Conservation (phyloP, 2,329 filamentous ascomycete genomes). For the Endoconidiophora polonica region DNA sequence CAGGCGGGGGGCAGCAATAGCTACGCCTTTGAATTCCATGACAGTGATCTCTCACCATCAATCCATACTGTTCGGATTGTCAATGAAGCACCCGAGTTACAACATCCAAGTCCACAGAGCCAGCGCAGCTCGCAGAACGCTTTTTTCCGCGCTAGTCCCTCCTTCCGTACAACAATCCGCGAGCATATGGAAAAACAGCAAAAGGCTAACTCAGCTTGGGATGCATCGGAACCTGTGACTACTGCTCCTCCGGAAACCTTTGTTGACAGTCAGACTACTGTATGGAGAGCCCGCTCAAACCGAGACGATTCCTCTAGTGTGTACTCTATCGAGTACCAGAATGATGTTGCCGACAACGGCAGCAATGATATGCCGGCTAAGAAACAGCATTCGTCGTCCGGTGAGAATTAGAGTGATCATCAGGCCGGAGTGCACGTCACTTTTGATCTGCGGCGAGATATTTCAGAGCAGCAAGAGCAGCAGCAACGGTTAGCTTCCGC, state of each 20-base stretch:
- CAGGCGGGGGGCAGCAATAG: not conserved
- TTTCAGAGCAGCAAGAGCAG: not conserved
- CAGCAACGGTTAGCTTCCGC: not conserved
- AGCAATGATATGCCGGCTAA: not conserved
- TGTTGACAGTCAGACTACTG: not conserved
- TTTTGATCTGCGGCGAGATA: not conserved
- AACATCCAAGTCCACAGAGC: conserved; percentile 12
- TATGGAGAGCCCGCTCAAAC: conserved; percentile 5
- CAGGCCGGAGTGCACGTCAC: not conserved
- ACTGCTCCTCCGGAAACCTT: no score
- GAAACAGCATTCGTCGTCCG: conserved; percentile 1
- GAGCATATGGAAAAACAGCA: conserved; percentile 8
- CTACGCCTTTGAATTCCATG: conserved; percentile 7
- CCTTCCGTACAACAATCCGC: conserved; percentile 9
- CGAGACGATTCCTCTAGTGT: conserved; percentile 8
- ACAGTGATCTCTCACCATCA: conserved; percentile 9
- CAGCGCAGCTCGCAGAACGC: conserved; percentile 6
- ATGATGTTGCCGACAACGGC: not conserved
- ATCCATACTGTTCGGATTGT: conserved; percentile 11
- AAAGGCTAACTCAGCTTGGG: not conserved
- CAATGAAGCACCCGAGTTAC: conserved; percentile 6
- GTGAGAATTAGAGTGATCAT: conserved; percentile 3
- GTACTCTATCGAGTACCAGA: conserved; percentile 5
- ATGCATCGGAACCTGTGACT: not conserved
- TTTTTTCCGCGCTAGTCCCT: conserved; percentile 11